Conservation (phyloP, 768 basidiomycete genomes). For the Fistulinella prunicolor region DNA sequence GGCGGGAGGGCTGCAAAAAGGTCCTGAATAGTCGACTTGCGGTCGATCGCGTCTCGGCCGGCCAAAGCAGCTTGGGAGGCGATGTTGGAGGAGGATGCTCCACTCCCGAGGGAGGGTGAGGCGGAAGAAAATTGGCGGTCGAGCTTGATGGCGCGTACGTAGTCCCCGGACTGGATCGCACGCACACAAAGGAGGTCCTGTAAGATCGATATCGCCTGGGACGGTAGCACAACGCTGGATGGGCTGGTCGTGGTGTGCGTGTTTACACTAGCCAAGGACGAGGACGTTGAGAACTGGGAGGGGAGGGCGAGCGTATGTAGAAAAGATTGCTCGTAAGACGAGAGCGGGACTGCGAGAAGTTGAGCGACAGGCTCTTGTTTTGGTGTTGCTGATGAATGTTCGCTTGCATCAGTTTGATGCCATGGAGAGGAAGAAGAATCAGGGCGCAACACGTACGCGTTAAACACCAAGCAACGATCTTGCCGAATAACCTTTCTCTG, state of each 20-base stretch:
- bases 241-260: background rate
- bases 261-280: constrained; percentile 4
- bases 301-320: constrained; percentile 58
- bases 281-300: constrained; percentile 34
- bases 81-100: constrained; percentile 4
- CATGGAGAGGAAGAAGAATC: background rate
- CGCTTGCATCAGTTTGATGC: background rate
- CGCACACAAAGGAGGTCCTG: constrained; percentile 81
- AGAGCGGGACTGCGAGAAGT: constrained; percentile 64
- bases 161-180: constrained; percentile 68
- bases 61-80: constrained; percentile 26
- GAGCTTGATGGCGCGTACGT: constrained; percentile 70
- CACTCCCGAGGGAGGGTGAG: constrained; percentile 29
- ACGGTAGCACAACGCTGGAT: constrained; percentile 31
- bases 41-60: constrained; percentile 36
- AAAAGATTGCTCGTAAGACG: constrained; percentile 57
- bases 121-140: constrained; percentile 58
- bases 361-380: constrained; percentile 55
- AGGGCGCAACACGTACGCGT: constrained; percentile 49
- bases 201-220: constrained; percentile 51
- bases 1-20: constrained; percentile 60
- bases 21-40: constrained; percentile 69
- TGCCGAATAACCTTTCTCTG: constrained; percentile 53
- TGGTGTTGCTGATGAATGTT: constrained; percentile 48
- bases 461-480: constrained; percentile 65